phyloP scores from a whole-genome alignment of 495 filamentous ascomycete species.

The Margaritispora aquatica region DNA sequence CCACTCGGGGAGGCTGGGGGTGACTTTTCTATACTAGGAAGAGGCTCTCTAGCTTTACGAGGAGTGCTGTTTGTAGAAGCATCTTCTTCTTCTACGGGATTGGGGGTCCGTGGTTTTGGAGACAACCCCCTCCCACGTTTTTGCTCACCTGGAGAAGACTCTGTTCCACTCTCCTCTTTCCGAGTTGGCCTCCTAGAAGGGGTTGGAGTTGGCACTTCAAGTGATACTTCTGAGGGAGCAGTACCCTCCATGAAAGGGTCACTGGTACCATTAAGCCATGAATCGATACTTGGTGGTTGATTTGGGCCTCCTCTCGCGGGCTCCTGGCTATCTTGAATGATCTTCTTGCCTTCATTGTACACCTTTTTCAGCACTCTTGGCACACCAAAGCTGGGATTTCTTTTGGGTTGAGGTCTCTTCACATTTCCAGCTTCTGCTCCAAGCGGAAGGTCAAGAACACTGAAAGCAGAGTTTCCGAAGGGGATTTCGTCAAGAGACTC shows the following conservation, averaged over 20 bases:
- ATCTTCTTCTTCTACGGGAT: slow-evolving; percentile 1
- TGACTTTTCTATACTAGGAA: slow-evolving; percentile 18
- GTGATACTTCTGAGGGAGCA: slow-evolving; percentile 26
- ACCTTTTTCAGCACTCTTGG: slow-evolving; percentile 51
- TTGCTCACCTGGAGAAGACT: slow-evolving; percentile 6
- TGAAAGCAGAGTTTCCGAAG: slow-evolving; percentile 52
- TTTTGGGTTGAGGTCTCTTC: slow-evolving; percentile 13
- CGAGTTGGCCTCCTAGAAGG: slow-evolving; percentile 6
- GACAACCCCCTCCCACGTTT: neutral
- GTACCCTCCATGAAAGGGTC: slow-evolving; percentile 65
- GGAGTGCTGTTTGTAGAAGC: neutral
- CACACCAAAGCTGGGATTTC: slow-evolving; percentile 27
- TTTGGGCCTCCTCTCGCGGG: slow-evolving; percentile 40
- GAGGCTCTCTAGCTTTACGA: slow-evolving; percentile 8
- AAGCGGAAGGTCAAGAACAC: slow-evolving; percentile 43
- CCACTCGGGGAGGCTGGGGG: slow-evolving; percentile 26
- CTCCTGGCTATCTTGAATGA: slow-evolving; percentile 45
- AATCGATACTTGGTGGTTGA: slow-evolving; percentile 59
- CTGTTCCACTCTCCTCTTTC: slow-evolving; percentile 11
- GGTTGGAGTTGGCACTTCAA: slow-evolving; percentile 5
- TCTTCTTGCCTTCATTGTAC: slow-evolving; percentile 46
- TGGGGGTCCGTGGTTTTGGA: slow-evolving; percentile 1
- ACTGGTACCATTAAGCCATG: slow-evolving; percentile 65
- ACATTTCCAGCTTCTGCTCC: slow-evolving; percentile 32
- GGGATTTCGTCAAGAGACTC: slow-evolving; percentile 48